A percentile compares a stretch with the other conserved stretches of the same genome.
Evolutionary conservation across 2,329 filamentous ascomycete genomes (phyloP).

Genomic region (Alternaria arbusti): DNA sequence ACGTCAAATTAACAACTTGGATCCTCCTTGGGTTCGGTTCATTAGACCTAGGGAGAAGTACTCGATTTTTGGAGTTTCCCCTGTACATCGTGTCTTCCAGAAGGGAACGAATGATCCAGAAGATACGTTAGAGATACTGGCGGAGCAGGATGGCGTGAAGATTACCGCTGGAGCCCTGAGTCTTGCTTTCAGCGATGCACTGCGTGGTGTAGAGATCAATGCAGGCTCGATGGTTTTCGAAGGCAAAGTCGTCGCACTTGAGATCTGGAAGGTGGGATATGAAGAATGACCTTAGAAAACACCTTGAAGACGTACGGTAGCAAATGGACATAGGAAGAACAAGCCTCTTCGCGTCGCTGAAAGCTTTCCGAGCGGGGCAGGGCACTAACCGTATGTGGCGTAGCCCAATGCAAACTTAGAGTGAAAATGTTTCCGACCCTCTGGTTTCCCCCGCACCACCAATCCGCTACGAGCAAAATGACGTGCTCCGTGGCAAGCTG

Average conservation of each 20-base stretch:
- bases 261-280: background rate
- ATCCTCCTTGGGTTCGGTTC: too few species aligned
- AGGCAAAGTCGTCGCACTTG: background rate
- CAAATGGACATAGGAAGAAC: too few species aligned
- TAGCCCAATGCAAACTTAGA: background rate
- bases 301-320: too few species aligned
- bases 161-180: background rate
- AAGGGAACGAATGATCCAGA: too few species aligned
- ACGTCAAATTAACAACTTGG: too few species aligned
- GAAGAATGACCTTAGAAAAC: background rate
- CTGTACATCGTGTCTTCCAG: too few species aligned
- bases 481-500: conserved; percentile 27
- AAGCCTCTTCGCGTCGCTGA: too few species aligned
- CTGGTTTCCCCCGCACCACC: conserved; percentile 8
- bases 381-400: background rate
- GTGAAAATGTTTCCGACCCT: conserved; percentile 2
- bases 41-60: too few species aligned
- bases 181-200: background rate
- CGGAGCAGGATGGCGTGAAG: too few species aligned
- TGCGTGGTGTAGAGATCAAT: background rate
- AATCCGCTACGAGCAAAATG: conserved; percentile 26
- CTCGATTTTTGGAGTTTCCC: too few species aligned
- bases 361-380: too few species aligned
- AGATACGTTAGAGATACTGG: too few species aligned
- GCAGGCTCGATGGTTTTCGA: background rate